Conservation (phyloP, 176 grass and related monocot species). For the Juncus inflexus region DNA sequence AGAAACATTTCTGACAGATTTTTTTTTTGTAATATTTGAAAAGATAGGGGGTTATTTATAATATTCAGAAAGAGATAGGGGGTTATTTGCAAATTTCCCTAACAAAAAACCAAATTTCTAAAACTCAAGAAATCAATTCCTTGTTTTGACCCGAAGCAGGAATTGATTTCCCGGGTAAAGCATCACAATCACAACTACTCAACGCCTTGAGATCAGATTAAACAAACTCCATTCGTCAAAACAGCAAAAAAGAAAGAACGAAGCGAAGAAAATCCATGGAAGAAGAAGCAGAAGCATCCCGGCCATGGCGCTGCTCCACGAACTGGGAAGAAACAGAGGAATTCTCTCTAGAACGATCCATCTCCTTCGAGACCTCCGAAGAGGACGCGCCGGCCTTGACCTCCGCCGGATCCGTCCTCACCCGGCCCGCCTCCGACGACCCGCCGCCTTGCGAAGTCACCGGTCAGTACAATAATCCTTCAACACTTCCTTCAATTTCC, state of each 20-base stretch:
- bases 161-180: no score
- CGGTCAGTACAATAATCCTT: not conserved
- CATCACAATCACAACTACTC: no score
- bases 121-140: no score
- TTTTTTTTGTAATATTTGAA: no score
- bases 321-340: slow-evolving; percentile 23
- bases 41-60: no score
- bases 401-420: slow-evolving; percentile 19
- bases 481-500: not conserved
- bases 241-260: not conserved
- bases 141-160: no score
- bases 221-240: not conserved
- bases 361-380: slow-evolving; percentile 30
- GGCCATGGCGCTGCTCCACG: slow-evolving; percentile 18
- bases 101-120: no score
- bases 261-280: not conserved
- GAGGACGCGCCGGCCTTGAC: slow-evolving; percentile 27
- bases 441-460: slow-evolving; percentile 33
- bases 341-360: slow-evolving; percentile 9
- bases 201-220: no score
- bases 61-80: no score
- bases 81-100: no score
- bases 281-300: slow-evolving; percentile 8
- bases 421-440: slow-evolving; percentile 7
- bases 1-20: no score